Conservation (phyloP, 805 yeast species). For the Metschnikowia picachoensis region DNA sequence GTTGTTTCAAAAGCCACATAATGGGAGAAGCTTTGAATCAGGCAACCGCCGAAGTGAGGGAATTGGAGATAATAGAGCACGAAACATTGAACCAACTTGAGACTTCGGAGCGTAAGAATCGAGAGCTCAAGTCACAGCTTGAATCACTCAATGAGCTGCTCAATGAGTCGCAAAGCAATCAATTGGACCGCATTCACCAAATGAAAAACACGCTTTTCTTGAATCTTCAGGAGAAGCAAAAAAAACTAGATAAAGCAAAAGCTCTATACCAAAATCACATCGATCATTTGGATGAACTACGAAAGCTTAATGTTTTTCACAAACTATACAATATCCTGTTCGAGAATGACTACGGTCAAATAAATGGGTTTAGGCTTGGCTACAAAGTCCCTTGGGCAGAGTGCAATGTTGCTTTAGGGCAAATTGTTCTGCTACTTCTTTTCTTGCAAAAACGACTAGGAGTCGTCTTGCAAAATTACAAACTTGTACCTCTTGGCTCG, state of each 20-base stretch:
- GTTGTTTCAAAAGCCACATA: conserved; percentile 23
- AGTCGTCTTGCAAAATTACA: conserved; percentile 54
- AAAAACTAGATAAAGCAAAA: conserved; percentile 59
- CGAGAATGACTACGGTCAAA: conserved; percentile 68
- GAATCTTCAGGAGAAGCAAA: conserved; percentile 46
- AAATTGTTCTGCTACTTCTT: conserved; percentile 62
- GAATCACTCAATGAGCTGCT: conserved; percentile 39
- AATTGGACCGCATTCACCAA: conserved; percentile 45
- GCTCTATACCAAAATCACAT: conserved; percentile 59
- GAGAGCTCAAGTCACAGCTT: conserved; percentile 47
- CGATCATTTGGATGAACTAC: conserved; percentile 62
- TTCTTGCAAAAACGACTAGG: conserved; percentile 59
- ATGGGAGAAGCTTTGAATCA: conserved; percentile 6
- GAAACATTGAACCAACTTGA: conserved; percentile 30
- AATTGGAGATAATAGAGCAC: conserved; percentile 38
- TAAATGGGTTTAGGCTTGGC: conserved; percentile 83
- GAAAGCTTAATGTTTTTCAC: conserved; percentile 77
- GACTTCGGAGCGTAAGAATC: conserved; percentile 40
- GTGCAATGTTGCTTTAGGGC: conserved; percentile 89
- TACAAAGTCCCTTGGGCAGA: conserved; percentile 81
- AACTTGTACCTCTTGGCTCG: conserved; percentile 78
- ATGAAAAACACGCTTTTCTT: conserved; percentile 55
- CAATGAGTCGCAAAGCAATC: conserved; percentile 30
- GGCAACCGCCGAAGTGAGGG: conserved; percentile 35
- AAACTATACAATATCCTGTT: conserved; percentile 81